These are phyloP conservation scores for Paramecium sexaurelia DNA, from an alignment of 73 alveolate species.

Conservation along the genomic window DNA sequence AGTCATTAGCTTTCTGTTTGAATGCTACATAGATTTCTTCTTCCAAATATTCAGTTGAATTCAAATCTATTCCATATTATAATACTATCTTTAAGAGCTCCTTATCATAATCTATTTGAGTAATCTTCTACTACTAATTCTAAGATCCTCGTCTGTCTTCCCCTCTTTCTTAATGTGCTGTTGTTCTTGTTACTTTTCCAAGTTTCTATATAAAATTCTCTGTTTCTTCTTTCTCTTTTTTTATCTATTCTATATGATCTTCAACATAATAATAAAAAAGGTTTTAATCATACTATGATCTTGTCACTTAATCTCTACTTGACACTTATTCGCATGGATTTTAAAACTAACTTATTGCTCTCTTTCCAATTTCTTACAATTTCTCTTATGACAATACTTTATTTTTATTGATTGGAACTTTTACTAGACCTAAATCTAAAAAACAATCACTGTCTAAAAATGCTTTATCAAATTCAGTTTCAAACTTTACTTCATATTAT, in stretches of 20 bases:
- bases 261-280: background rate
- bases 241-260: background rate
- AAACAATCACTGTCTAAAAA: constrained; percentile 12
- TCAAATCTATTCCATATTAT: background rate
- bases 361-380: background rate
- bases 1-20: background rate
- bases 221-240: constrained; percentile 1
- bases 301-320: background rate
- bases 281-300: background rate
- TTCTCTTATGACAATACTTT: background rate
- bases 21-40: background rate
- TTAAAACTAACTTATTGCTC: background rate
- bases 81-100: background rate
- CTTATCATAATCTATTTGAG: background rate
- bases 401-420: background rate
- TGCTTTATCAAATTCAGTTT: background rate
- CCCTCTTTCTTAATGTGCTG: background rate
- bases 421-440: background rate
- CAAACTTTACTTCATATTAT: constrained; percentile 16
- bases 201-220: background rate
- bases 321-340: background rate
- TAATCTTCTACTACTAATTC: background rate
- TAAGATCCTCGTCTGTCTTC: background rate
- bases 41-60: background rate
- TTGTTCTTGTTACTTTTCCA: background rate